These are phyloP conservation scores for Lumnitzera racemosa DNA, from an alignment of 345 rosid genomes.

Conservation along the genomic window DNA sequence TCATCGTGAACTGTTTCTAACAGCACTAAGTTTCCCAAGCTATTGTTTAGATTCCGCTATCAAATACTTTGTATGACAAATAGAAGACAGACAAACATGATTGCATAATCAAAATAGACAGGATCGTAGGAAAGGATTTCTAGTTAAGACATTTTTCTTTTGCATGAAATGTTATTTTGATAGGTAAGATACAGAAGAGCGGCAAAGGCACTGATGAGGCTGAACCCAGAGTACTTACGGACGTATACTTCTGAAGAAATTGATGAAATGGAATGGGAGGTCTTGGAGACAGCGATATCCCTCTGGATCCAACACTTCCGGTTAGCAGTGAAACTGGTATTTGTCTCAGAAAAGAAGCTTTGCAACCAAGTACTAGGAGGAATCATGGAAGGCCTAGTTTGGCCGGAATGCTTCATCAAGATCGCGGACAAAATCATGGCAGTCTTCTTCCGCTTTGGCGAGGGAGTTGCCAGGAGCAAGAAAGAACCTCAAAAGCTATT, in stretches of 20 bases:
- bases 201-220: conserved; percentile 53
- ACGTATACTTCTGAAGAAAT: conserved; percentile 50
- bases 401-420: conserved; percentile 60
- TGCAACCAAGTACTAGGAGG: conserved; percentile 37
- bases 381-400: conserved; percentile 35
- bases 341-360: conserved; percentile 49
- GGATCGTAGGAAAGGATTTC: neutral
- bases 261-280: conserved; percentile 57
- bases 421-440: conserved; percentile 66
- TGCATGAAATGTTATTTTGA: neutral
- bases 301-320: conserved; percentile 59
- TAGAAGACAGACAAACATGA: no score
- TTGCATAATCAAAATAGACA: no score
- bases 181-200: conserved; percentile 58
- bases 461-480: conserved; percentile 56
- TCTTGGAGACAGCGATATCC: conserved; percentile 46
- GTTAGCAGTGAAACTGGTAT: conserved; percentile 39
- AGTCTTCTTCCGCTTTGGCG: conserved; percentile 62
- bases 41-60: no score
- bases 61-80: no score
- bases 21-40: no score
- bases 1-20: no score
- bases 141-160: neutral
- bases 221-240: conserved; percentile 46
- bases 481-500: conserved; percentile 63